These are phyloP conservation scores for Yarrowia porcina DNA, from an alignment of 805 yeast species.

Conservation along the genomic window DNA sequence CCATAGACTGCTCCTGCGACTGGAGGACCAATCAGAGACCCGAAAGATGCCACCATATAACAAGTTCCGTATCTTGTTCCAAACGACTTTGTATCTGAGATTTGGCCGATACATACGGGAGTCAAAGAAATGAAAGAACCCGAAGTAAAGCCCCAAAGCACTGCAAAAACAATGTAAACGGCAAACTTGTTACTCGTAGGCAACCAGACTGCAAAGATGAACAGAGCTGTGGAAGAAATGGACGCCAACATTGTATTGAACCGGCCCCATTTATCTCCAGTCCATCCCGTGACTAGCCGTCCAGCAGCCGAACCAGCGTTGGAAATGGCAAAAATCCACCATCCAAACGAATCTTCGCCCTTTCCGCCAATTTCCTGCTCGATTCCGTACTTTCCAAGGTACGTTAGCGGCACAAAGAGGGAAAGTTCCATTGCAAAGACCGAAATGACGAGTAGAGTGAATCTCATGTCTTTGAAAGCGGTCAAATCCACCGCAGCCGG, in stretches of 20 bases:
- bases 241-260: constrained; percentile 55
- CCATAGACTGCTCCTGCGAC: constrained; percentile 37
- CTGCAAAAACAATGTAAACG: constrained; percentile 52
- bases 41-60: constrained; percentile 47
- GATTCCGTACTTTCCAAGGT: constrained; percentile 54
- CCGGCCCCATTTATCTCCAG: constrained; percentile 55
- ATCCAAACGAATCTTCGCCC: constrained; percentile 31
- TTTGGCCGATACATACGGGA: constrained; percentile 66
- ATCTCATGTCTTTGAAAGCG: constrained; percentile 35
- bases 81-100: constrained; percentile 60
- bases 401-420: constrained; percentile 51
- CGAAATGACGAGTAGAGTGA: constrained; percentile 35
- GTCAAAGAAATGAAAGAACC: constrained; percentile 63
- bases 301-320: constrained; percentile 53
- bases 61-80: constrained; percentile 69
- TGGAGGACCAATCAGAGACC: constrained; percentile 41
- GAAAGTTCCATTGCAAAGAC: constrained; percentile 48
- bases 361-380: constrained; percentile 31
- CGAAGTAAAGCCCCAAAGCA: constrained; percentile 53
- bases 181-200: constrained; percentile 45
- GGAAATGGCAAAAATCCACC: constrained; percentile 47
- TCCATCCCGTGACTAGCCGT: constrained; percentile 51
- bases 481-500: constrained; percentile 34
- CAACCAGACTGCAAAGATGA: constrained; percentile 59
- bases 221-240: constrained; percentile 46